These are phyloP conservation scores for Gracilariopsis chorda DNA, from an alignment of 23 red algal genomes.

Conservation along the genomic window DNA sequence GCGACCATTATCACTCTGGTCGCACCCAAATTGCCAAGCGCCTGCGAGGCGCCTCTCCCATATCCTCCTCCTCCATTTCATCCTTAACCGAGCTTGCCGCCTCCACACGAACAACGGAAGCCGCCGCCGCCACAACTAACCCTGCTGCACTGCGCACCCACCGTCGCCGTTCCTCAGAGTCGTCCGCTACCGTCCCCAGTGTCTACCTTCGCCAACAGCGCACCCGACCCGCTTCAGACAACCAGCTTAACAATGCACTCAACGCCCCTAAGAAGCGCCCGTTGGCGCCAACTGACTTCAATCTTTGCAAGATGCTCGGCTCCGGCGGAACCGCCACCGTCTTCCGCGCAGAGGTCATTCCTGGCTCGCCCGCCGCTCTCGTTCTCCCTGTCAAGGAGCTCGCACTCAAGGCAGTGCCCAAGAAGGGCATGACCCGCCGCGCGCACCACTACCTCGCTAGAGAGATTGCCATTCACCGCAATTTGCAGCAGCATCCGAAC, in stretches of 20 bases:
- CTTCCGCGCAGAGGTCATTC: conserved; percentile 28
- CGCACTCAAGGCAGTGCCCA: conserved; percentile 54
- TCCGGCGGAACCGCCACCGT: conserved; percentile 68
- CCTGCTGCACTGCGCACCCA: neutral
- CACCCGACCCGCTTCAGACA: neutral
- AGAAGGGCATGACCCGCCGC: conserved; percentile 36
- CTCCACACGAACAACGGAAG: neutral
- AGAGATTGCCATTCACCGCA: conserved; percentile 62
- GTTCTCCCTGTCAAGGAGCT: conserved; percentile 26
- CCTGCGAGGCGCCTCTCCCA: neutral
- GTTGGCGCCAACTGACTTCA: conserved; percentile 20
- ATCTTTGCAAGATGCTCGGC: conserved; percentile 39
- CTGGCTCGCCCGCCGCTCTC: neutral
- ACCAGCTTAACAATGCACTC: neutral
- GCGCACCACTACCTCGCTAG: conserved; percentile 51
- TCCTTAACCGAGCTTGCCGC: neutral
- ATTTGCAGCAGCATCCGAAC: conserved; percentile 28
- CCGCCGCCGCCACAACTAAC: neutral
- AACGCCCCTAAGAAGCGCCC: neutral
- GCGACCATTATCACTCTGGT: neutral
- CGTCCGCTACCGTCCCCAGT: neutral
- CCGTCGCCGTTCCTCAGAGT: conserved; percentile 8
- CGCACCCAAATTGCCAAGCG: neutral
- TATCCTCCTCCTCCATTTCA: neutral
- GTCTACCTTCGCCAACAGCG: neutral